These are phyloP conservation scores for Taphrina deformans DNA, from an alignment of 1,139 yeast species.

Conservation along the genomic window DNA sequence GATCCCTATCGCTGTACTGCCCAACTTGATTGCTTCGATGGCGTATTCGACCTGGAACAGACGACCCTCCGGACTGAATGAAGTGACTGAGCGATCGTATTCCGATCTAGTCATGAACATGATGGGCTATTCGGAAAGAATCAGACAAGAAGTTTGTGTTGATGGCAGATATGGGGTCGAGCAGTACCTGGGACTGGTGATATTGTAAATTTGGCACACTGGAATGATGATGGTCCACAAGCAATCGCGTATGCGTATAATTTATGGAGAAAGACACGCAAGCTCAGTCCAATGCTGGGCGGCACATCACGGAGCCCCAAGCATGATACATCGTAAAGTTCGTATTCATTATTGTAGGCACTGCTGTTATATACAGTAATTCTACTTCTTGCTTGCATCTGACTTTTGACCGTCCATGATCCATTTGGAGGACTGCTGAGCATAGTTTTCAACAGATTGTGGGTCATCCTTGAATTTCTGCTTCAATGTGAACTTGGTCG, in stretches of 20 bases:
- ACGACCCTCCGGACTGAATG: conserved; percentile 98
- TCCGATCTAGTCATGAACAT: conserved; percentile 99
- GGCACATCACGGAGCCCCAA: not conserved
- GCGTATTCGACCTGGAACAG: conserved; percentile 98
- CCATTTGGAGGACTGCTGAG: conserved; percentile 23
- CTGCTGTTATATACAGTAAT: not conserved
- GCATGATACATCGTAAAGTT: not conserved
- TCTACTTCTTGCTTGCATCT: conserved; percentile 11
- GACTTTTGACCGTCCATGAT: conserved; percentile 22
- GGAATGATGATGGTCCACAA: not conserved
- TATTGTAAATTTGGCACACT: no score
- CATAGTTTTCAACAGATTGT: conserved; percentile 16
- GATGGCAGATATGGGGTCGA: not conserved
- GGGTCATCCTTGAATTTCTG: conserved; percentile 20
- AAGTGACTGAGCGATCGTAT: conserved; percentile 97
- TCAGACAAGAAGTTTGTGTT: no score
- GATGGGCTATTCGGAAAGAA: conserved; percentile 2
- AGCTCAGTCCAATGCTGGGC: not conserved
- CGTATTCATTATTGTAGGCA: not conserved
- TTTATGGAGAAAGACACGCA: conserved; percentile 11
- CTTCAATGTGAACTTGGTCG: conserved; percentile 28
- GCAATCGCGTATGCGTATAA: not conserved
- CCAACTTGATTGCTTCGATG: conserved; percentile 90
- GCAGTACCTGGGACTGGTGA: not conserved
- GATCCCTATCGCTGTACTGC: conserved; percentile 97